These are phyloP conservation scores for Pseudocercospora crystallina DNA, from an alignment of 2,329 filamentous ascomycete genomes.

Conservation along the genomic window DNA sequence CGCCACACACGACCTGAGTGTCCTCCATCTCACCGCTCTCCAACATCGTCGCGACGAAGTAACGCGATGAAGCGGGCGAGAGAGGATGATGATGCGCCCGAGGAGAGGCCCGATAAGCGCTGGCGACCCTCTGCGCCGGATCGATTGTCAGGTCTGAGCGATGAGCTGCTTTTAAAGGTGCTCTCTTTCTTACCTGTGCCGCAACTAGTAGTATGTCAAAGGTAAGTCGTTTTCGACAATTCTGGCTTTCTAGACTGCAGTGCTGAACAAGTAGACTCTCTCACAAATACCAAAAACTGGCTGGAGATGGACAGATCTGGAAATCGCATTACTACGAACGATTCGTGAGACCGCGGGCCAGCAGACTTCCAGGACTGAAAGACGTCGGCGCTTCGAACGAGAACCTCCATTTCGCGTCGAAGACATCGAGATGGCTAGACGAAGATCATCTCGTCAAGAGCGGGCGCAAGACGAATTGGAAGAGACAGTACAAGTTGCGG, in stretches of 20 bases:
- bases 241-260: slow-evolving; percentile 9
- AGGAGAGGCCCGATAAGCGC: slow-evolving; percentile 47
- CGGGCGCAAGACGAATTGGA: slow-evolving; percentile 69
- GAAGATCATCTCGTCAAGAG: slow-evolving; percentile 57
- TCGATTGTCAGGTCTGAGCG: slow-evolving; percentile 71
- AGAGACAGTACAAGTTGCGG: slow-evolving; percentile 79
- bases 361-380: slow-evolving; percentile 69
- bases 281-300: slow-evolving; percentile 68
- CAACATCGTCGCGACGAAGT: too few species aligned
- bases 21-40: too few species aligned
- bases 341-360: slow-evolving; percentile 79
- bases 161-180: slow-evolving; percentile 84
- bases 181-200: slow-evolving; percentile 71
- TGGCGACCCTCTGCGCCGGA: slow-evolving; percentile 50
- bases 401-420: slow-evolving; percentile 54
- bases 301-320: slow-evolving; percentile 86
- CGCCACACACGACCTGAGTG: too few species aligned
- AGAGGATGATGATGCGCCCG: slow-evolving; percentile 29
- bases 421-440: slow-evolving; percentile 61
- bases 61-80: slow-evolving; percentile 37
- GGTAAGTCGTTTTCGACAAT: slow-evolving; percentile 40
- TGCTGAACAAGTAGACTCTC: slow-evolving; percentile 63
- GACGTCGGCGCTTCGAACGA: slow-evolving; percentile 37
- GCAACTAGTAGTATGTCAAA: slow-evolving; percentile 65
- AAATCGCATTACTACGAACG: slow-evolving; percentile 82